Conservation (phyloP, 2,329 filamentous ascomycete species). For the Colletotrichum trifolii region DNA sequence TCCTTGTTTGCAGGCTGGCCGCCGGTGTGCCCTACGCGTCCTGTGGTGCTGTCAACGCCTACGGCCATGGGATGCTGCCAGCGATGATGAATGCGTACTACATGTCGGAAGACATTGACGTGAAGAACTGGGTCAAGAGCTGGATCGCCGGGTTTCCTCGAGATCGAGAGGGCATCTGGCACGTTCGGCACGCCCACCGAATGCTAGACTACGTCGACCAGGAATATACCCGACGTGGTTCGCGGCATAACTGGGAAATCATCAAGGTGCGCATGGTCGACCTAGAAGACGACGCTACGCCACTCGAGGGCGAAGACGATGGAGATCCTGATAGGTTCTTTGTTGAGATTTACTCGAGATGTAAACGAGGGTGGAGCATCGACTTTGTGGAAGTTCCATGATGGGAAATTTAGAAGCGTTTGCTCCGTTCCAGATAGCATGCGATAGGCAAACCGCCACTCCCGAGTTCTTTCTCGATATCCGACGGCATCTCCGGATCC, state of each 20-base stretch:
- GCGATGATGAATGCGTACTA: slow-evolving; percentile 24
- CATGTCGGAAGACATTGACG: slow-evolving; percentile 13
- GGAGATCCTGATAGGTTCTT: slow-evolving; percentile 19
- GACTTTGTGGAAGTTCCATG: slow-evolving; percentile 29
- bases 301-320: slow-evolving; percentile 7
- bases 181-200: slow-evolving; percentile 15
- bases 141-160: slow-evolving; percentile 25
- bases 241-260: slow-evolving; percentile 22
- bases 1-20: slow-evolving; percentile 8
- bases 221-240: slow-evolving; percentile 19
- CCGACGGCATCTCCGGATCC: background rate
- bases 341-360: slow-evolving; percentile 23
- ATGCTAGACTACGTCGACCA: slow-evolving; percentile 20
- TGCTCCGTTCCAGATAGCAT: background rate
- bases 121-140: slow-evolving; percentile 14
- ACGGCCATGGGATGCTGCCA: slow-evolving; percentile 10
- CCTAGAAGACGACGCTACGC: slow-evolving; percentile 10
- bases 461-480: background rate
- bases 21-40: slow-evolving; percentile 16
- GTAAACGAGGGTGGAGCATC: slow-evolving; percentile 24
- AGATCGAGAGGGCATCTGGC: slow-evolving; percentile 19
- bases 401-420: background rate
- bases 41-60: slow-evolving; percentile 10
- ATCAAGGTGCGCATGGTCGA: slow-evolving; percentile 28
- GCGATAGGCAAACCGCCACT: background rate